Evolutionary conservation across 2,329 filamentous ascomycete species (phyloP), one percentile per base, ranked within the genome.

Genomic region (Diaporthe caulivora): DNA sequence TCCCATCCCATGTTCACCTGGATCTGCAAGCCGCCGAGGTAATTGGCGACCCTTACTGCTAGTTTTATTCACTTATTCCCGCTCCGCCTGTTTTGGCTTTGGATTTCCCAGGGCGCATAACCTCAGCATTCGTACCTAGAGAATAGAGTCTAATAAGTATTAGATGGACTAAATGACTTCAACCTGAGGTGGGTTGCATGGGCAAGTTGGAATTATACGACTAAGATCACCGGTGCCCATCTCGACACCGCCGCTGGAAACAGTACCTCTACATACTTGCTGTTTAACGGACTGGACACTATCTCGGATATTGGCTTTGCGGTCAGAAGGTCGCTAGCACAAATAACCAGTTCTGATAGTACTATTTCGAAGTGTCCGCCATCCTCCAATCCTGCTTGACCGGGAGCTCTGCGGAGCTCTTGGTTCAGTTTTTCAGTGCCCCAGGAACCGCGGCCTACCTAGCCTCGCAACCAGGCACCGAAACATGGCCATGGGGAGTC

Each of bases 261-360:
- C 65, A 81, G 84, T 44, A 83, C 77, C 7, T 44, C 65, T 24
- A 89, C 86, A 3, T 91, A 86, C 83, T 84, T 92, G 1, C 82
- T 91, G 0, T 92, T 92, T 80, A 86, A 92, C 72, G 90, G 90
- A 9, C 82, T 92, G 2, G 90, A 92, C 75, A 92, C 90, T 0
- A 91, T 91, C 76, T 83, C 89, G 8, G 86, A 86, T 13, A 86
- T 92, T 82, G 84, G 9, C 82, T 92, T 47, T 92, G 90, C 75
- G 86, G 84, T 0, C 79, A 88, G 29, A 81, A 85, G 69, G 84
- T 92, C 4, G 90, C 87, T 2, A 84, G 84, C 9, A 91, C 90
- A 0, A 85, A 91, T 77, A 92, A 92, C 74, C 90, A 92, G 78
- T 92, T 92, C 77, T 84, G 89, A 1, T 89, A 92, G 77, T 92